Evolutionary conservation across 805 yeast species (phyloP), one percentile per base, ranked within the genome.

Genomic region (Myxozyma geophila): DNA sequence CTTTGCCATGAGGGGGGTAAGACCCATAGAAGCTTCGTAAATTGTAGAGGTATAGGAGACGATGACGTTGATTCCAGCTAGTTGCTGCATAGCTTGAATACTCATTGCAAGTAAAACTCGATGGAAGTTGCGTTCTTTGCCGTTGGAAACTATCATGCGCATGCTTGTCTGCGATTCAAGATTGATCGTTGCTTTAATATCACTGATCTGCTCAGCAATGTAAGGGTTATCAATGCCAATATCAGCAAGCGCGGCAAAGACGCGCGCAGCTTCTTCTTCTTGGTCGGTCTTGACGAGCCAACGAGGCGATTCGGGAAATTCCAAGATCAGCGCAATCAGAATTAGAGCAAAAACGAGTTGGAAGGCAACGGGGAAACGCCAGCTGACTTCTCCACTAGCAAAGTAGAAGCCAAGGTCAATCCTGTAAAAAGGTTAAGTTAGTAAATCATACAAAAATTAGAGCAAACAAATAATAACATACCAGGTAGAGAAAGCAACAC

Each of bases 291-390:
- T 85, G 9, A 92, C 90, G 72, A 84, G 86, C 78, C 83, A 93
- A 66, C 98, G 81, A 0, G 97, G 97, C 54, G 93, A 85, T 75
- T 92, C 98, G 0, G 98, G 98, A 35, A 92, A 77, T 49, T 85
- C 82, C 48, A 83, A 71, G 49, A 79, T 72, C 37, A 80, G 77
- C 35, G 54, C 75, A 57, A 64, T 87, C 85, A 89, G 78, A 58
- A 87, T 74, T 49, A 88, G 76, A 57, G 90, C 62, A 71, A 88
- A 87, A 48, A 87, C 67, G 60, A 84, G 79, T 78, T 89, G 96
- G 73, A 88, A 78, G 1, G 90, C 88, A 66, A 89, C 83, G 15
- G 96, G 95, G 75, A 89, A 82, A 79, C 96, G 84, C 92, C 93
- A 89, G 17, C 85, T 79, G 23, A 80, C 79, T 8, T 52, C 49